A percentile compares a stretch with the other conserved stretches of the same genome.
Conservation (phyloP, 73 alveolate genomes). For the Paramecium sonneborni region DNA sequence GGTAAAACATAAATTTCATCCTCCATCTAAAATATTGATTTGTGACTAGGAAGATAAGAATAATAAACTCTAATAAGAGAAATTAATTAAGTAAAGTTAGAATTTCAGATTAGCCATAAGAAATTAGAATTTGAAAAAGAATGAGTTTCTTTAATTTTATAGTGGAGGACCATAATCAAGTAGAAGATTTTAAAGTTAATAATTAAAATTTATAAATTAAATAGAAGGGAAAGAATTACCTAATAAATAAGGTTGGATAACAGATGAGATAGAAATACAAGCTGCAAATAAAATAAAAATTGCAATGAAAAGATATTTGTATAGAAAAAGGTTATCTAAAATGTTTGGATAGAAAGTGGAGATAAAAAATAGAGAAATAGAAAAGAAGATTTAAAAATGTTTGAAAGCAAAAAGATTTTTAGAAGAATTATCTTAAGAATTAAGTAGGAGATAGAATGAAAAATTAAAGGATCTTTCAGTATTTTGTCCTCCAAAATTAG, state of each 20-base stretch:
- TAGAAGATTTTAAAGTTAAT: not conserved
- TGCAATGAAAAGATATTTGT: constrained; percentile 26
- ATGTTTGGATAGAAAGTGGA: not conserved
- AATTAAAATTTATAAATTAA: not conserved
- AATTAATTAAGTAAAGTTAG: not conserved
- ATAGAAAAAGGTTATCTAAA: not conserved
- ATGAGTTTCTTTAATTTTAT: not conserved
- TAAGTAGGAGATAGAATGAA: not conserved
- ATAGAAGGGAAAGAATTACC: not conserved
- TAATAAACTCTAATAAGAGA: not conserved
- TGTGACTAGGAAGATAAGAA: not conserved
- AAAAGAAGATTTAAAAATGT: not conserved
- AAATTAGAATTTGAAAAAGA: not conserved
- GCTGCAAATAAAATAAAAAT: constrained; percentile 33
- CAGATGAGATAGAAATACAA: not conserved
- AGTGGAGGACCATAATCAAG: constrained; percentile 50
- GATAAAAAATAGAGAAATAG: not conserved
- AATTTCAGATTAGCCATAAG: constrained; percentile 23
- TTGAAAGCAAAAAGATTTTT: constrained; percentile 21
- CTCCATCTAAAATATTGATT: constrained; percentile 33
- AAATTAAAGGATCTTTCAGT: constrained; percentile 6
- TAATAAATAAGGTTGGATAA: not conserved
- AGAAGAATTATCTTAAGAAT: constrained; percentile 1
- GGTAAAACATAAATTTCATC: constrained; percentile 16
- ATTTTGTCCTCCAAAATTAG: not conserved